Conservation (phyloP, 1,284 basidiomycete genomes). For the Irpex sp. region DNA sequence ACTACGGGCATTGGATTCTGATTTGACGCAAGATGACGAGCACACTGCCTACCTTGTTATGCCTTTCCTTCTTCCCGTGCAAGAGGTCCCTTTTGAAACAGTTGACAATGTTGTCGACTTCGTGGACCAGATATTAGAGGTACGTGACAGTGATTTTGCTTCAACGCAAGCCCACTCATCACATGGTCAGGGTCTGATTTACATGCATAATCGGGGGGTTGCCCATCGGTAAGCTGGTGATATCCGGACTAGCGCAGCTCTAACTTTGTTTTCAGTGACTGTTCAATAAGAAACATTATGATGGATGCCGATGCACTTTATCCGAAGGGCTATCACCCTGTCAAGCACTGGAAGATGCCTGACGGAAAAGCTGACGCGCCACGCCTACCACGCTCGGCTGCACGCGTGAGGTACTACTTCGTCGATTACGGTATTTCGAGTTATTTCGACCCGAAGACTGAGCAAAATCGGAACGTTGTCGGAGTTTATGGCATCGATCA, state of each 20-base stretch:
- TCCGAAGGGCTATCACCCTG: constrained; percentile 25
- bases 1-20: too few relatives aligned
- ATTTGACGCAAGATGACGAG: constrained; percentile 6
- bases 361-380: constrained; percentile 13
- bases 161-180: neutral
- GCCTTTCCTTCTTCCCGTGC: constrained; percentile 19
- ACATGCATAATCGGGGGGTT: constrained; percentile 35
- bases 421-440: constrained; percentile 18
- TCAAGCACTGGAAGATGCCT: neutral
- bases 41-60: constrained; percentile 18
- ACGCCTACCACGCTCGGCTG: constrained; percentile 17
- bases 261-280: constrained; percentile 28
- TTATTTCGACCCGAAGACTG: neutral
- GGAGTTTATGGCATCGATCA: constrained; percentile 14
- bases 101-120: constrained; percentile 25
- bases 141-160: constrained; percentile 12
- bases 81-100: constrained; percentile 20
- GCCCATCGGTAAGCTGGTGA: constrained; percentile 31
- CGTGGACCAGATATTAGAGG: constrained; percentile 31
- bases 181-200: constrained; percentile 32
- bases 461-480: constrained; percentile 8
- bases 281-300: constrained; percentile 31
- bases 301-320: constrained; percentile 29
- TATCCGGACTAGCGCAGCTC: too few relatives aligned
- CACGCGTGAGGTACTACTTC: constrained; percentile 15